phyloP scores from a whole-genome alignment of 169 alveolate genomes.

The Theileria parva region DNA sequence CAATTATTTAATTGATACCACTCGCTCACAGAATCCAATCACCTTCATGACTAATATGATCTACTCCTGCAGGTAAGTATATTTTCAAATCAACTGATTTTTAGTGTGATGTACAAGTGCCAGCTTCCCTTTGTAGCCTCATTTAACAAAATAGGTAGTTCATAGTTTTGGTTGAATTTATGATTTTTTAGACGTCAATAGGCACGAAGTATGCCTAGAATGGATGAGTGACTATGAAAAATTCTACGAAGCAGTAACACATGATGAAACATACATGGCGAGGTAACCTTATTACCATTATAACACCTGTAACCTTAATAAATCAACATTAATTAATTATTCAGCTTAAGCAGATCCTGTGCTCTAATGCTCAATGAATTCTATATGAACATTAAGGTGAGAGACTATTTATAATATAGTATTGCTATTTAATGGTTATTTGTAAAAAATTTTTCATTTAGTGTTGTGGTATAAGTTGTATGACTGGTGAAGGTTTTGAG shows the following conservation, averaged over 20 bases:
- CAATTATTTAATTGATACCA: constrained; percentile 91
- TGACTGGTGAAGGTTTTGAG: constrained; percentile 85
- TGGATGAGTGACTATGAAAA: constrained; percentile 91
- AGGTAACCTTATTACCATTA: constrained; percentile 13
- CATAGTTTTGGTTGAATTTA: neutral
- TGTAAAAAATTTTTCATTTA: constrained; percentile 2
- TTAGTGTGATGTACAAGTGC: constrained; percentile 91
- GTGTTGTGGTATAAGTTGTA: constrained; percentile 84
- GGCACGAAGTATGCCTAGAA: constrained; percentile 79
- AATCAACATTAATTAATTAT: neutral
- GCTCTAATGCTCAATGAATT: constrained; percentile 90
- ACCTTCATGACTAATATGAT: constrained; percentile 98
- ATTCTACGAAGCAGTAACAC: constrained; percentile 83
- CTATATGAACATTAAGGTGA: constrained; percentile 75
- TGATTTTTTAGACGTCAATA: constrained; percentile 51
- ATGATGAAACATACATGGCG: constrained; percentile 87
- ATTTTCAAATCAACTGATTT: neutral
- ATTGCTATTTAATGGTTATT: neutral
- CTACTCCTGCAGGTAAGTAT: constrained; percentile 87
- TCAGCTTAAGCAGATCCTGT: constrained; percentile 86
- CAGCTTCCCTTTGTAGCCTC: constrained; percentile 90
- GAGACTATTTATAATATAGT: neutral
- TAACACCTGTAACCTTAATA: neutral
- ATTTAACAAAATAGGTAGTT: constrained; percentile 93
- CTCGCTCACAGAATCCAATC: constrained; percentile 92